Conservation (phyloP, 2,329 filamentous ascomycete species). For the Ascochyta clinopodiicola region DNA sequence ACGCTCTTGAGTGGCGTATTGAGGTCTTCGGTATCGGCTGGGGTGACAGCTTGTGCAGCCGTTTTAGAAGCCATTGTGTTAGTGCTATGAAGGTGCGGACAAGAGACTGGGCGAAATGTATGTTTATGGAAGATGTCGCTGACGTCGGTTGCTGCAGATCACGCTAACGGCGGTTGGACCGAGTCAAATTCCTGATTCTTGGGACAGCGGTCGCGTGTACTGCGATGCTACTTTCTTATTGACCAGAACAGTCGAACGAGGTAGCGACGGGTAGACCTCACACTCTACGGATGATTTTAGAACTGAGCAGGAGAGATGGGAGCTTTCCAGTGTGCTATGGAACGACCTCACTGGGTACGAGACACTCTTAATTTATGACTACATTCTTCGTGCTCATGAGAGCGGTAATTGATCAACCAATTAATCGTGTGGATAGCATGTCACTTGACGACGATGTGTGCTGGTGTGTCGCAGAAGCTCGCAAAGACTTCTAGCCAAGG, state of each 20-base stretch:
- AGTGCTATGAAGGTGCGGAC: background rate
- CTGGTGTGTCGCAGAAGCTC: background rate
- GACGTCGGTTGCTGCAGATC: conserved; percentile 18
- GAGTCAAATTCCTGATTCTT: conserved; percentile 10
- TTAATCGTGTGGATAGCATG: background rate
- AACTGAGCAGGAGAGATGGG: too few relatives aligned
- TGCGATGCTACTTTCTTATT: background rate
- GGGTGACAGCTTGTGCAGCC: background rate
- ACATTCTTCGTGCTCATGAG: background rate
- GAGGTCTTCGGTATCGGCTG: conserved; percentile 13
- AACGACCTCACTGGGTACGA: background rate
- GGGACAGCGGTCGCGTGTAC: background rate
- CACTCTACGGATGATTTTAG: too few relatives aligned
- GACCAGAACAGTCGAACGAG: too few relatives aligned
- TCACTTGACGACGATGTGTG: background rate
- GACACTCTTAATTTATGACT: background rate
- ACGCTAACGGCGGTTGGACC: conserved; percentile 8
- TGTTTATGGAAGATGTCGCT: conserved; percentile 14
- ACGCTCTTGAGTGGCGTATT: conserved; percentile 38
- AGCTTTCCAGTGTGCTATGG: background rate
- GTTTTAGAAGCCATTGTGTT: conserved; percentile 6
- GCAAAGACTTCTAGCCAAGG: background rate
- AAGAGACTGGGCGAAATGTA: conserved; percentile 10
- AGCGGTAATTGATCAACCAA: background rate
- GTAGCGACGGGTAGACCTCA: too few relatives aligned